phyloP scores from a whole-genome alignment of 441 rosid genomes.

The Populus tomentosa region DNA sequence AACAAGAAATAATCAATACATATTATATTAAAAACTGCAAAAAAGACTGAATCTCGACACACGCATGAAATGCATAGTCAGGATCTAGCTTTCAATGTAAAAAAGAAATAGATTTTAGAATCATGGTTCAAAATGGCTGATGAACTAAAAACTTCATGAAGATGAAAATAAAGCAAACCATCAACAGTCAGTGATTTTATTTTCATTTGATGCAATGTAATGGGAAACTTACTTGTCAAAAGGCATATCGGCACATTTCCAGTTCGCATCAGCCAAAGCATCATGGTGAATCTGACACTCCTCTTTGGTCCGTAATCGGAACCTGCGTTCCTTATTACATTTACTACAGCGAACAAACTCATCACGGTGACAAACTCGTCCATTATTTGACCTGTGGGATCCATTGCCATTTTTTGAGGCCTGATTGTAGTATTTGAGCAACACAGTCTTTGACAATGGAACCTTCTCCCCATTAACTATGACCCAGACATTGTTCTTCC shows the following conservation, averaged over 20 bases:
- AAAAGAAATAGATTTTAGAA: neutral
- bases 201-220: neutral
- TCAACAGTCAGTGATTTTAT: neutral
- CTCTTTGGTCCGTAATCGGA: conserved; percentile 82
- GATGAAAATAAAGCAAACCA: neutral
- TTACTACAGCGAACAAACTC: conserved; percentile 81
- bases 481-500: conserved; percentile 99
- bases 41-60: neutral
- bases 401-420: conserved; percentile 61
- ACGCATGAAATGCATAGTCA: neutral
- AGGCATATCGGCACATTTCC: conserved; percentile 88
- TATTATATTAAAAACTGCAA: neutral
- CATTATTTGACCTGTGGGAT: conserved; percentile 61
- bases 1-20: neutral
- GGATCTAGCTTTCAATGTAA: neutral
- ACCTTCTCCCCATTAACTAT: conserved; percentile 89
- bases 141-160: neutral
- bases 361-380: conserved; percentile 75
- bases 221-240: conserved; percentile 72
- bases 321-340: conserved; percentile 87
- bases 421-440: conserved; percentile 88
- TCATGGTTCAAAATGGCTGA: neutral
- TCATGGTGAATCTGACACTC: conserved; percentile 94
- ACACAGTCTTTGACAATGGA: conserved; percentile 80
- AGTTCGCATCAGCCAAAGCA: conserved; percentile 74